Base-by-base conservation (phyloP, 257 asterid species). In the Ehretia macrophylla region DNA sequence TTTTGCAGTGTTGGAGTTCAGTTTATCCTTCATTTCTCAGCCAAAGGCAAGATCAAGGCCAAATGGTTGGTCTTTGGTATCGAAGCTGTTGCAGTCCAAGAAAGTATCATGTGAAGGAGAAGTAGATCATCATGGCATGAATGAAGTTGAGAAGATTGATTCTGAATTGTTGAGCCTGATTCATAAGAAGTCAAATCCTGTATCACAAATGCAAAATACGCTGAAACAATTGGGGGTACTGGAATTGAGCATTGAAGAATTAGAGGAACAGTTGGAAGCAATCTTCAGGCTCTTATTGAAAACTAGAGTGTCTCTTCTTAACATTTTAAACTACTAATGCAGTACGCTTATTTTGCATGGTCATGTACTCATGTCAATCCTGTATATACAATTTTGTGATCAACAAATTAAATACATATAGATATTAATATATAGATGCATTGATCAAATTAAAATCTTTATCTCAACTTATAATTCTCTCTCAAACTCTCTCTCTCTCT, bases 281-380 rank as follows among this genome's bases (percentile, higher is more conserved):
- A 35, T 55, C 19, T 69, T 68, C 27, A 72, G 72, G 64, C 42
- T 56, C 54, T 56, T 66, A 27, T 17, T 73, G 22, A 73, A 63
- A 63, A 66, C 66, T 14, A 72, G 76, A 60, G 70, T 62, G 45
- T 68, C 74, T 56, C 68, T 72, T 23, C 79, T 68, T 27, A 69
- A 72, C 54, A 40, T 32, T 17, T 44, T 68, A 17, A 57, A 63
- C 38, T 27, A 64, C 39, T 68, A 75, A 55, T 40, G 55, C 16
- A 17, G 14, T n/a, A n/a, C n/a, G n/a, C n/a, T n/a, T n/a, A n/a
- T n/a, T n/a, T n/a, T n/a, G n/a, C n/a, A n/a, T n/a, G n/a, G n/a
- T n/a, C n/a, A n/a, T n/a, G n/a, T n/a, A n/a, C n/a, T n/a, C n/a
- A n/a, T n/a, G n/a, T n/a, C n/a, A n/a, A n/a, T n/a, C n/a, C 16